Evolutionary conservation across 257 asterid species (phyloP).

Genomic region (Hygrophila difformis): DNA sequence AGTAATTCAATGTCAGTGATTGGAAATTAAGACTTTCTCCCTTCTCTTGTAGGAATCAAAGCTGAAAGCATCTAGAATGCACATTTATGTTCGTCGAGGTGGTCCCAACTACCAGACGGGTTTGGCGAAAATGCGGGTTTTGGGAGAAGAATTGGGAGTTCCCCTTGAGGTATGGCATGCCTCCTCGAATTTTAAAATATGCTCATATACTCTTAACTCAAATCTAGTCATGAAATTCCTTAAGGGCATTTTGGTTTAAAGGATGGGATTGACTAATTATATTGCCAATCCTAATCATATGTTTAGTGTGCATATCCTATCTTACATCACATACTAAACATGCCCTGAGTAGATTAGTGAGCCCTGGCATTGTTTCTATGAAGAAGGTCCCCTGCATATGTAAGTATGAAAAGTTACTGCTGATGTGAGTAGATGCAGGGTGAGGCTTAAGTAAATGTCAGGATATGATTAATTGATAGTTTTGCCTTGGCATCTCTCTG

Average conservation of each 20-base stretch:
- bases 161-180: conserved; percentile 62
- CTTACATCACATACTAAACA: too few species aligned
- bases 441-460: not conserved
- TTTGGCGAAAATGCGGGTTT: conserved; percentile 64
- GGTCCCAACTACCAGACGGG: conserved; percentile 92
- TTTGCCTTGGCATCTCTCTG: too few species aligned
- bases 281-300: too few species aligned
- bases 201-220: not conserved
- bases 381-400: conserved; percentile 1
- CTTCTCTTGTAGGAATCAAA: conserved; percentile 46
- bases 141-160: conserved; percentile 79
- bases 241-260: not conserved
- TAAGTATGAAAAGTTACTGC: not conserved
- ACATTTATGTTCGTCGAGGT: conserved; percentile 78
- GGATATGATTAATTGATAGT: not conserved
- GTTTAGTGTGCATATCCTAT: too few species aligned
- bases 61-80: conserved; percentile 75
- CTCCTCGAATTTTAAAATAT: conserved; percentile 1
- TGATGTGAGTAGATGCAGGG: not conserved
- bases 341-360: too few species aligned
- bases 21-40: not conserved
- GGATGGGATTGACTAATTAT: too few species aligned
- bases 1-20: not conserved
- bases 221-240: conserved; percentile 3
- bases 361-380: not conserved